Evolutionary conservation across 2,329 filamentous ascomycete genomes (phyloP).

Genomic region (Botryotinia convoluta): DNA sequence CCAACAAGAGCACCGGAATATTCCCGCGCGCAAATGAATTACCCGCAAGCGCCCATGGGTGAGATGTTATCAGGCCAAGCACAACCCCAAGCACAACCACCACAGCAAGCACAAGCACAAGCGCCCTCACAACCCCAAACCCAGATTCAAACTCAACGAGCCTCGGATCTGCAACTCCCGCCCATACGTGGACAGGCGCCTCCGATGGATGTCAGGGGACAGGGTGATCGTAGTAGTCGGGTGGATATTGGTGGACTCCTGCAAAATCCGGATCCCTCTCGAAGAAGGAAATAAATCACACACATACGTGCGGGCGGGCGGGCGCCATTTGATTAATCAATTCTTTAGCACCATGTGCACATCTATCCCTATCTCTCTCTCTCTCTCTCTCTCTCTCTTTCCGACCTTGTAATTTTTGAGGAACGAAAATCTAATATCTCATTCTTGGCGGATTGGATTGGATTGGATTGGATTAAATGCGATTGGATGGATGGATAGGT

Average conservation of each 20-base stretch:
- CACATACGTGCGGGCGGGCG: no score
- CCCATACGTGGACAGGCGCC: constrained; percentile 40
- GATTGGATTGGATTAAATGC: background rate
- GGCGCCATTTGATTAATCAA: background rate
- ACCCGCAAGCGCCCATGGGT: constrained; percentile 52
- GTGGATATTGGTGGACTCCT: constrained; percentile 63
- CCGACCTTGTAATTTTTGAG: background rate
- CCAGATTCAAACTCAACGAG: constrained; percentile 43
- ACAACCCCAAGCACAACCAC: constrained; percentile 41
- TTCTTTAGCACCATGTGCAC: background rate
- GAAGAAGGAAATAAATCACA: constrained; percentile 10
- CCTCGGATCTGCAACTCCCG: constrained; percentile 43
- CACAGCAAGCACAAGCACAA: constrained; percentile 42
- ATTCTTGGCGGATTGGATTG: background rate
- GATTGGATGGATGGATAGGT: background rate
- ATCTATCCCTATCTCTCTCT: background rate
- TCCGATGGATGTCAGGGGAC: constrained; percentile 38
- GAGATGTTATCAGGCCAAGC: constrained; percentile 43
- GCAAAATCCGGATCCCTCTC: constrained; percentile 50
- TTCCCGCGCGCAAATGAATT: constrained; percentile 40
- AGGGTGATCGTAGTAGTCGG: constrained; percentile 52
- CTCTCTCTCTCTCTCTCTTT: background rate
- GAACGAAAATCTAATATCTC: background rate
- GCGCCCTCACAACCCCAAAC: constrained; percentile 37
- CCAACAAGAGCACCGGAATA: constrained; percentile 46